Percentiles rank a stretch among this genome's conserved stretches.
Evolutionary conservation across 495 filamentous ascomycete genomes (phyloP).

Genomic region (Neohortaea acidophila): DNA sequence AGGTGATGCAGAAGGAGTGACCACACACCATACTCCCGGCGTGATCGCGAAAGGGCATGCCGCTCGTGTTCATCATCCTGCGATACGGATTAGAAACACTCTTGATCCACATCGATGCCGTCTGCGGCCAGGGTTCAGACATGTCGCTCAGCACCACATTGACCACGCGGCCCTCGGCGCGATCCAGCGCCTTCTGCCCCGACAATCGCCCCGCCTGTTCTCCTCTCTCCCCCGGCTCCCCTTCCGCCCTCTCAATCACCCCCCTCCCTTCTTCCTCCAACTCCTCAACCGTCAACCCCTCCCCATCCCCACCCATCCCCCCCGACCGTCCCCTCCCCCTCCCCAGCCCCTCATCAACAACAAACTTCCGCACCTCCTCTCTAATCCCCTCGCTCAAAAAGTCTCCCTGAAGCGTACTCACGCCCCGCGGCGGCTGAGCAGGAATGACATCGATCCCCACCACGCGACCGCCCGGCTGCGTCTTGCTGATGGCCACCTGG

Average conservation of each 20-base stretch:
- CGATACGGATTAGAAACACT: conserved; percentile 80
- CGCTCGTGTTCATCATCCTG: conserved; percentile 99
- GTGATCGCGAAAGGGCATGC: conserved; percentile 72
- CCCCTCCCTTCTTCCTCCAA: conserved; percentile 22
- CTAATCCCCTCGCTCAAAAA: conserved; percentile 62
- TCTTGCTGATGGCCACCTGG: conserved; percentile 74
- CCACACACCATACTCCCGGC: conserved; percentile 78
- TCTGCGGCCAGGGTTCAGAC: conserved; percentile 86
- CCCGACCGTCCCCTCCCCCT: conserved; percentile 26
- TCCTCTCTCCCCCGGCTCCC: conserved; percentile 11
- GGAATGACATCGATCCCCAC: conserved; percentile 89
- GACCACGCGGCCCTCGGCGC: conserved; percentile 41
- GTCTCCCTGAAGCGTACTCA: conserved; percentile 85
- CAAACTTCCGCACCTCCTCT: conserved; percentile 54
- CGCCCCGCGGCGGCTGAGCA: conserved; percentile 72
- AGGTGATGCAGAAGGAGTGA: neutral
- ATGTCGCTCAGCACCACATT: conserved; percentile 97
- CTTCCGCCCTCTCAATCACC: conserved; percentile 14
- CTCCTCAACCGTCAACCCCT: conserved; percentile 22
- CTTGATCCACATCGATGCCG: conserved; percentile 59
- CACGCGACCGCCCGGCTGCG: conserved; percentile 58
- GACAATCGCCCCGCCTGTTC: conserved; percentile 3
- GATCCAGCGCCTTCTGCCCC: conserved; percentile 22
- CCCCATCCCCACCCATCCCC: conserved; percentile 20
- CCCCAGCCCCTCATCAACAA: conserved; percentile 49